Conservation (phyloP, 805 yeast species). For the Starmerella lactis-condensi region DNA sequence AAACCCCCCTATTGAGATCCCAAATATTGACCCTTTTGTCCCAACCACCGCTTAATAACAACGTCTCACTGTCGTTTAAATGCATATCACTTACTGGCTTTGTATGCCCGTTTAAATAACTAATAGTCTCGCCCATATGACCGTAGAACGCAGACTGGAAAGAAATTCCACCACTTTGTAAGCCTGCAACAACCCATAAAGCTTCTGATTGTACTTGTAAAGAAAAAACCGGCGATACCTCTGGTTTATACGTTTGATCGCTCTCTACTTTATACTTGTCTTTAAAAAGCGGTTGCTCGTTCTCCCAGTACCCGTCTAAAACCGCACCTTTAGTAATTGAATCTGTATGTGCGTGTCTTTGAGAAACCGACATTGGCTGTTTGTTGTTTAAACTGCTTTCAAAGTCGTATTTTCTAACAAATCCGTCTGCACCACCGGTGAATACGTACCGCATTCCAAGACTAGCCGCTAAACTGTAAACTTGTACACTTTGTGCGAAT, state of each 20-base stretch:
- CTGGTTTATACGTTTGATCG: constrained; percentile 23
- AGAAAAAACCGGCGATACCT: constrained; percentile 69
- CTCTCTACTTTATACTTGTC: constrained; percentile 26
- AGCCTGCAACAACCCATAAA: constrained; percentile 68
- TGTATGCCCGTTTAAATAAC: constrained; percentile 54
- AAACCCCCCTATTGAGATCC: constrained; percentile 65
- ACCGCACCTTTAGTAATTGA: constrained; percentile 73
- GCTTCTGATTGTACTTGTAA: constrained; percentile 70
- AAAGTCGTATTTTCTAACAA: constrained; percentile 75
- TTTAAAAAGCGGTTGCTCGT: constrained; percentile 61
- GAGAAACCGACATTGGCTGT: constrained; percentile 73
- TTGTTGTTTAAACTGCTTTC: constrained; percentile 72
- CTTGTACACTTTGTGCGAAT: constrained; percentile 59
- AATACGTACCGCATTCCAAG: constrained; percentile 72
- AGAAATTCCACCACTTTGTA: constrained; percentile 62
- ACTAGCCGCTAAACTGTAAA: constrained; percentile 60
- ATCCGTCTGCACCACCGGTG: constrained; percentile 94
- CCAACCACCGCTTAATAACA: constrained; percentile 75
- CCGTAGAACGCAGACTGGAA: constrained; percentile 63
- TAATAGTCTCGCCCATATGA: constrained; percentile 58
- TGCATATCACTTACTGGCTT: constrained; percentile 57
- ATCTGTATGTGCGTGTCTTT: constrained; percentile 74
- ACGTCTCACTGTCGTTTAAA: constrained; percentile 42
- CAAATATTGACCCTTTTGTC: constrained; percentile 62
- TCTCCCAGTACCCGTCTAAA: constrained; percentile 77